phyloP scores from a whole-genome alignment of 257 asterid genomes.

The Solanum dulcamara region DNA sequence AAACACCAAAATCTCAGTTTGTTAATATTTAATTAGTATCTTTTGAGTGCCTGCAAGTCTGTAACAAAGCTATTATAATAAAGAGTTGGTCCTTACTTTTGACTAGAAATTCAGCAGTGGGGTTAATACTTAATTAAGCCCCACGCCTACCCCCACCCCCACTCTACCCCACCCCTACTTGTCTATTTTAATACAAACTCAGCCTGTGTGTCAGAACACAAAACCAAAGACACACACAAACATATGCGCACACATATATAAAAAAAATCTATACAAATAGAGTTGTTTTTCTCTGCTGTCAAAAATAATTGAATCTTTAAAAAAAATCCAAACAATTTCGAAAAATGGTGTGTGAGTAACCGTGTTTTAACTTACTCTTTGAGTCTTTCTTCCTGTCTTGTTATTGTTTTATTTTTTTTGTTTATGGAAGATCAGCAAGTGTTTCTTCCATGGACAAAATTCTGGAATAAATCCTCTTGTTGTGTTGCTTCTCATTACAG shows the following conservation, averaged over 20 bases:
- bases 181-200: slow-evolving; percentile 30
- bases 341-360: slow-evolving; percentile 25
- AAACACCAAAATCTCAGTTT: not conserved
- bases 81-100: not conserved
- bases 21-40: not conserved
- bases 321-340: not conserved
- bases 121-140: not conserved
- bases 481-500: slow-evolving; percentile 15
- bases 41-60: not conserved
- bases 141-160: too few relatives aligned
- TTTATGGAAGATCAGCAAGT: slow-evolving; percentile 12
- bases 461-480: slow-evolving; percentile 33
- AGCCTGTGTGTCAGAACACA: slow-evolving; percentile 39
- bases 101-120: not conserved
- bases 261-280: not conserved
- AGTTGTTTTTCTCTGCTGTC: not conserved
- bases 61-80: not conserved
- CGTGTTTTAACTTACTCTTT: slow-evolving; percentile 35
- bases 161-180: not conserved
- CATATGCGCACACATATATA: slow-evolving; percentile 2
- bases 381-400: slow-evolving; percentile 3
- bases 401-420: slow-evolving; percentile 4
- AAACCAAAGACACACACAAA: slow-evolving; percentile 34
- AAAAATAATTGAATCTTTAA: not conserved
- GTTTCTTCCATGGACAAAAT: slow-evolving; percentile 48